phyloP scores from a whole-genome alignment of 2,329 filamentous ascomycete genomes.

The Diplodia scrobiculata region DNA sequence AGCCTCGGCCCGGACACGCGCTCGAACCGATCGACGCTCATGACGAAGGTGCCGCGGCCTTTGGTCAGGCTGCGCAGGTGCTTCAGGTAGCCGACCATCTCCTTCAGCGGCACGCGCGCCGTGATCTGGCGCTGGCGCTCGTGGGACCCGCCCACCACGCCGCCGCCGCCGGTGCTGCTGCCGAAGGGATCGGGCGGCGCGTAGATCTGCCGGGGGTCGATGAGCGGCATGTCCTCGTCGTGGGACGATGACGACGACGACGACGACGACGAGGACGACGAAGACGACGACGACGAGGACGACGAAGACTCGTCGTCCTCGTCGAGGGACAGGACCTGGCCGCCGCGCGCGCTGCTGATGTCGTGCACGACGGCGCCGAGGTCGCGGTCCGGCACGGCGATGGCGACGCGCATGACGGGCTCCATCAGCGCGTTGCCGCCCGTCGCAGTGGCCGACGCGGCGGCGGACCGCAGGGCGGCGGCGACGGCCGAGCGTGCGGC shows the following conservation, averaged over 20 bases:
- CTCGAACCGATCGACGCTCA: constrained; percentile 73
- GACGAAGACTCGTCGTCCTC: constrained; percentile 43
- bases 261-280: constrained; percentile 24
- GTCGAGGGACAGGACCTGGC: constrained; percentile 71
- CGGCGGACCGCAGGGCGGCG: constrained; percentile 66
- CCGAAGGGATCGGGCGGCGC: constrained; percentile 83
- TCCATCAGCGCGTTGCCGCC: constrained; percentile 67
- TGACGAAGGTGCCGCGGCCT: constrained; percentile 76
- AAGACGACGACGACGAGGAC: neutral
- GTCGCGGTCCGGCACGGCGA: constrained; percentile 78
- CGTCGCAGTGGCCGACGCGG: constrained; percentile 56
- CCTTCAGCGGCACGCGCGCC: constrained; percentile 87
- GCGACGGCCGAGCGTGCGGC: constrained; percentile 66
- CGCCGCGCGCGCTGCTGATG: constrained; percentile 71
- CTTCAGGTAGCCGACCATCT: constrained; percentile 94
- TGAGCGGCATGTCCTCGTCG: constrained; percentile 44
- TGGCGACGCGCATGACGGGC: constrained; percentile 87
- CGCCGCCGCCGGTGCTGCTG: constrained; percentile 36
- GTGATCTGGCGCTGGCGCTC: constrained; percentile 62
- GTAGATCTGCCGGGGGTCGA: constrained; percentile 78
- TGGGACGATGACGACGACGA: neutral
- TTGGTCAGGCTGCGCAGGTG: constrained; percentile 86
- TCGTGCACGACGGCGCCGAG: constrained; percentile 84
- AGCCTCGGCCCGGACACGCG: constrained; percentile 64
- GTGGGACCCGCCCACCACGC: constrained; percentile 21